Base-by-base conservation (phyloP, 2,329 filamentous ascomycete species). In the Ophiostoma quercus region DNA sequence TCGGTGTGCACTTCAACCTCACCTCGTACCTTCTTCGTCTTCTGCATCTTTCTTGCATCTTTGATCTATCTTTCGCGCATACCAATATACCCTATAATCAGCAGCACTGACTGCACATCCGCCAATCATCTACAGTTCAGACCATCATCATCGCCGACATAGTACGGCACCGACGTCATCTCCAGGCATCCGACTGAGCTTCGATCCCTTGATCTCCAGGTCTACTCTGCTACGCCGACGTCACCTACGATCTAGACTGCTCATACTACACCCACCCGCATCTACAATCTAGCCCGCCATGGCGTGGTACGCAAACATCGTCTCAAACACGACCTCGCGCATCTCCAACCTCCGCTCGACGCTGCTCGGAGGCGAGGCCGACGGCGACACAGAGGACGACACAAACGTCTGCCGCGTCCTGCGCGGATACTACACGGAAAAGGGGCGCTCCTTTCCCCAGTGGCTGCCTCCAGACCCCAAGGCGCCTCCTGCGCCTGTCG, bases 381-480 rank as follows among this genome's bases (percentile, higher is more conserved):
- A 90, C 79, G 89, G 89, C 79, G 88, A 91, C 77, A 90, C 88
- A 73, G 86, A 96, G 80, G 94, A 98, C 81, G 92, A 96, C 81
- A 96, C 93, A 2, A 93, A 98, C 82, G 91, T 98, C 76, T 96
- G 92, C 80, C 92, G 95, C 76, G 93, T 96, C 47, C 87, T 99
- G 34, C 91, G 95, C 76, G 90, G 88, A 75, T 97, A 98, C 84
- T 98, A 99, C 84, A 87, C 84, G 68, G 94, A 98, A 79, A 95
- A 96, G 77, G 91, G 90, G 74, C 88, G 89, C 29, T 84, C 88
- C 1, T 91, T 94, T 73, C 95, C 95, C 0, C 81, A 84, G 74
- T 98, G 95, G 94, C 88, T 98, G 8, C 92, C 94, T 8, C 89
- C 92, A 6, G 92, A 97, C 78, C 94, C 92, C n/a, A 94, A 92